Base-by-base conservation (phyloP, 208 protist species). In the Trypanosoma avium region DNA sequence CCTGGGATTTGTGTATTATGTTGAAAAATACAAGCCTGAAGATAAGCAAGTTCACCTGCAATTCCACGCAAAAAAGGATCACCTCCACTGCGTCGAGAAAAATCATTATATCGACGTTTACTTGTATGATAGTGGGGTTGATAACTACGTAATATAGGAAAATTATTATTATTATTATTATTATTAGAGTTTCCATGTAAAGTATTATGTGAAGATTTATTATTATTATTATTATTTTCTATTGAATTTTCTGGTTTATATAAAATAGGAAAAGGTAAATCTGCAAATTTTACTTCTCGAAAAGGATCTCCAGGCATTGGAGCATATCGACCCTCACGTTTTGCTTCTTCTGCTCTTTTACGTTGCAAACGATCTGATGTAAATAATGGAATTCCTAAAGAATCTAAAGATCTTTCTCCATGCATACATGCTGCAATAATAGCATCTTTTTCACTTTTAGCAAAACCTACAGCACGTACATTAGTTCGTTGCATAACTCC, bases 401-500 rank as follows among this genome's bases (percentile, higher is more conserved):
- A 49, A 61, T 86, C 76, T 12, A 86, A 67, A 48, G 61, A 79
- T 13, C 68, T 47, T 58, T 86, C 80, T 33, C 67, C 80, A 64
- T 86, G 80, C 80, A 82, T 88, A 67, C 70, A 82, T 32, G 60
- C 74, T 48, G 68, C 75, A 0, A 73, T 29, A 5, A 61, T 48
- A n/a, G 80, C 62, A 27, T 55, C 59, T 35, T 69, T 65, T 24
- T 72, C 60, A 17, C 49, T 65, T 13, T 58, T 42, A 4, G 68
- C 76, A 60, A 77, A 79, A 1, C 86, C 86, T 0, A 50, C 49
- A 2, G 73, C 80, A 7, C 22, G 21, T 6, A 93, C 55, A 3
- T 68, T 19, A 1, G 59, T 68, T 3, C 60, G 72, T 24, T 60
- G 43, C 35, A 87, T 67, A 35, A 60, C 66, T 7, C 65, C 67